Base-by-base conservation (phyloP, 2,329 filamentous ascomycete genomes). In the Davidsoniella eucalypti region DNA sequence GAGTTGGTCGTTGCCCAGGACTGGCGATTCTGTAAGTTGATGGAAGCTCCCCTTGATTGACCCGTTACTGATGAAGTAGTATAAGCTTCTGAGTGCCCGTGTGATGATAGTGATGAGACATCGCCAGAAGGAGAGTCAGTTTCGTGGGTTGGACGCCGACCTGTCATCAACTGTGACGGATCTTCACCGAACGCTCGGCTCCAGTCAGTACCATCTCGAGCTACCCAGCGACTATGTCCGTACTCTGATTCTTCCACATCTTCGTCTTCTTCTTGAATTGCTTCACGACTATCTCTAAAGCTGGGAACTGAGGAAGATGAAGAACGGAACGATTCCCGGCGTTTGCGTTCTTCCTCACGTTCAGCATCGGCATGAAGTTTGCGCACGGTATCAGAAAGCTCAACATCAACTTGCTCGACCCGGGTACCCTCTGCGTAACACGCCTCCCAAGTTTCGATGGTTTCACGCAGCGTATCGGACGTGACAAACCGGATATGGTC, bases 391-490 rank as follows among this genome's bases (percentile, higher is more conserved):
- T 80, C 76, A 0, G 87, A 85, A 0, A 94, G 69, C 58, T 93
- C 82, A 21, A 79, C 73, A 8, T 74, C 68, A 1, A 95, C 86
- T 25, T 78, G 73, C 50, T 80, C 75, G 12, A 71, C 66, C 2
- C 92, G 78, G 0, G 94, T 85, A 10, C 90, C 90, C 63, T 96
- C 88, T 0, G 87, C 79, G 39, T 83, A 77, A 62, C 90, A 95
- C 0, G 87, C 85, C 63, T 95, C 87, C 87, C 88, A 96, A 0
- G 83, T 84, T 66, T 96, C 90, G 56, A 86, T 94, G 0, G 88
- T 95, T 68, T 96, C 92, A 29, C 90, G 81, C 1, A 83, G 82
- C 61, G 94, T 80, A 59, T 94, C 94, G 63, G 93, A 85, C 44
- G 79, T 76, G 18, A 94, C 80, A 57, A 94, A 95, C 1, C 71